Conservation (phyloP, 2,329 filamentous ascomycete genomes). For the Sporothrix curviconia region DNA sequence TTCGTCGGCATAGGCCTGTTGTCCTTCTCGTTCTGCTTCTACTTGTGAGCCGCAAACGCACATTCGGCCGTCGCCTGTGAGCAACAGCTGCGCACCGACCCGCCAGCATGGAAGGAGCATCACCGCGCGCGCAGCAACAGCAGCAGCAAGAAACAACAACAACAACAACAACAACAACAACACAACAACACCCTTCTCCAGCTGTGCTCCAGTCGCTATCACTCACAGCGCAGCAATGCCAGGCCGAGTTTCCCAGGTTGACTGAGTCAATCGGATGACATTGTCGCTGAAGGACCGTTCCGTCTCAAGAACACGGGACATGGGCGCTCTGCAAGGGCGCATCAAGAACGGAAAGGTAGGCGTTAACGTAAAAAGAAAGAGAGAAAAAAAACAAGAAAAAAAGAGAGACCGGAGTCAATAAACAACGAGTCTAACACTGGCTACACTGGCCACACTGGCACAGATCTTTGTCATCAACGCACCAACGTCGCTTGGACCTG, state of each 20-base stretch:
- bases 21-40: slow-evolving; percentile 23
- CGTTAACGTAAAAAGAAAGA: background rate
- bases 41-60: slow-evolving; percentile 17
- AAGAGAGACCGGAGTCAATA: no score
- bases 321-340: slow-evolving; percentile 37
- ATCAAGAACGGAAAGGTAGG: slow-evolving; percentile 37
- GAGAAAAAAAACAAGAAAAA: background rate
- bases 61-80: background rate
- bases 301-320: slow-evolving; percentile 30
- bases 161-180: background rate
- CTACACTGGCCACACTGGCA: no score
- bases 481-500: slow-evolving; percentile 34
- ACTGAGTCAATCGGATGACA: slow-evolving; percentile 40
- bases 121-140: no score
- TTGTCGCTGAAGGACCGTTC: slow-evolving; percentile 39
- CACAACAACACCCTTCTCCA: background rate
- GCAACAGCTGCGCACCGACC: background rate
- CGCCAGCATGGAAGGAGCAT: no score
- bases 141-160: background rate
- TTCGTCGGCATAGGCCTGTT: slow-evolving; percentile 19
- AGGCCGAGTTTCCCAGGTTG: slow-evolving; percentile 38
- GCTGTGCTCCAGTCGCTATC: slow-evolving; percentile 29
- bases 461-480: slow-evolving; percentile 40
- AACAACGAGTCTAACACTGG: no score
- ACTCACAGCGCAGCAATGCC: slow-evolving; percentile 39